Evolutionary conservation across 768 basidiomycete species (phyloP), one percentile per base, ranked within the genome.

Genomic region (Galerina sulciceps): DNA sequence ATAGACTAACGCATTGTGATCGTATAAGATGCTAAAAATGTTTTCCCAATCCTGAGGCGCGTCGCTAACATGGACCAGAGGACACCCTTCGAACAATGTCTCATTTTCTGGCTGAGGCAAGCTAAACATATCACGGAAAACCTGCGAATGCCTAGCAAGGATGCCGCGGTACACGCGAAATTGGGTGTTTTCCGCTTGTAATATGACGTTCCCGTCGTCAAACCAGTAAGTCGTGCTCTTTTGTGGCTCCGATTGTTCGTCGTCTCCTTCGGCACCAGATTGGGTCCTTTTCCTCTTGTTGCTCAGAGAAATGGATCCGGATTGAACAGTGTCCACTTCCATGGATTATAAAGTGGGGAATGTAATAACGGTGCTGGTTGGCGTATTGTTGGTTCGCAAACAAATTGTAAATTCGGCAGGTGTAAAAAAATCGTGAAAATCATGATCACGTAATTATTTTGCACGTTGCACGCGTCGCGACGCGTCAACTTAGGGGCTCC

Each of bases 201-300:
- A 13, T 14, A 49, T 40, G 46, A 56, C 31, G n/a, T 40, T 56
- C 11, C 55, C 55, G 10, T 56, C 55, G 9, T 56, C 46, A 20
- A 48, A 56, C 46, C 55, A 56, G 23, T 40, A 48, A 2, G 47
- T 15, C 5, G 37, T 13, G 23, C 22, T 36, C 17, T 18, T 31
- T 1, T 14, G 31, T 15, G 47, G 47, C n/a, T 48, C 26, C n/a
- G n/a, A n/a, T n/a, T n/a, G n/a, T 18, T 10, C 47, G 0, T 5
- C 26, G 26, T 0, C 26, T 31, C 26, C 26, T 31, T 26, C 26
- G 6, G 6, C 4, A 6, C 26, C 26, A 26, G 26, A 26, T 26
- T 26, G 4, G 4, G 26, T 26, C 26, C 26, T 4, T 31, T 31
- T 31, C 26, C 26, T 1, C 2, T 31, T 31, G 1, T 4, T 31